A percentile compares a stretch with the other conserved stretches of the same genome.
Conservation (phyloP, 2,329 filamentous ascomycete species). For the Penicillium thymicola region DNA sequence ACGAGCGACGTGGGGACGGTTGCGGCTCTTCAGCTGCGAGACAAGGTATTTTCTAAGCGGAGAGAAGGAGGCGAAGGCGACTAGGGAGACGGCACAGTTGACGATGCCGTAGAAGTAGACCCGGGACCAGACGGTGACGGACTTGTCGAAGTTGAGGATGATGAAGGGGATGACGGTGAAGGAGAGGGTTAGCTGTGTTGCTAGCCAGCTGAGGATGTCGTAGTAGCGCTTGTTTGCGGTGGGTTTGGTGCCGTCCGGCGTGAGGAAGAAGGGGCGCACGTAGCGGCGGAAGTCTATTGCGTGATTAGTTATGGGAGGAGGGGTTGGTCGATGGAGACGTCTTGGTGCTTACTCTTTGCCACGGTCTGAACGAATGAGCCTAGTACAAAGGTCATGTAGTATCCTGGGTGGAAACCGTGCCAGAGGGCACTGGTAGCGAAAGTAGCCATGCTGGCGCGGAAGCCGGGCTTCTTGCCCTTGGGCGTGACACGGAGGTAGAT, state of each 20-base stretch:
- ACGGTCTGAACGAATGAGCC: constrained; percentile 89
- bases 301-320: constrained; percentile 14
- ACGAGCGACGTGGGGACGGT: constrained; percentile 38
- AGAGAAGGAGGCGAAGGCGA: constrained; percentile 66
- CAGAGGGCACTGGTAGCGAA: constrained; percentile 94
- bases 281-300: constrained; percentile 77
- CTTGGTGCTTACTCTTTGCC: constrained; percentile 73
- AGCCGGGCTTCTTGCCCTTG: constrained; percentile 92
- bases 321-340: not conserved
- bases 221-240: constrained; percentile 78
- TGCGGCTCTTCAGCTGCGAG: constrained; percentile 58
- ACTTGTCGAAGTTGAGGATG: constrained; percentile 68
- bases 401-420: constrained; percentile 97
- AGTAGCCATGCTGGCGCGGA: constrained; percentile 88
- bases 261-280: constrained; percentile 87
- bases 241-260: constrained; percentile 67
- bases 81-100: constrained; percentile 62
- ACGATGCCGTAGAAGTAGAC: constrained; percentile 86
- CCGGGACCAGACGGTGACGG: constrained; percentile 72
- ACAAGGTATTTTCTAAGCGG: constrained; percentile 65
- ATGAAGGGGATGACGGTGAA: constrained; percentile 85
- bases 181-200: constrained; percentile 77
- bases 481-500: constrained; percentile 94
- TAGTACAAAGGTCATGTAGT: constrained; percentile 86
- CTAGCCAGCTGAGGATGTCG: constrained; percentile 70